Base-by-base conservation (phyloP, 441 rosid genomes). In the Corymbia calophylla region DNA sequence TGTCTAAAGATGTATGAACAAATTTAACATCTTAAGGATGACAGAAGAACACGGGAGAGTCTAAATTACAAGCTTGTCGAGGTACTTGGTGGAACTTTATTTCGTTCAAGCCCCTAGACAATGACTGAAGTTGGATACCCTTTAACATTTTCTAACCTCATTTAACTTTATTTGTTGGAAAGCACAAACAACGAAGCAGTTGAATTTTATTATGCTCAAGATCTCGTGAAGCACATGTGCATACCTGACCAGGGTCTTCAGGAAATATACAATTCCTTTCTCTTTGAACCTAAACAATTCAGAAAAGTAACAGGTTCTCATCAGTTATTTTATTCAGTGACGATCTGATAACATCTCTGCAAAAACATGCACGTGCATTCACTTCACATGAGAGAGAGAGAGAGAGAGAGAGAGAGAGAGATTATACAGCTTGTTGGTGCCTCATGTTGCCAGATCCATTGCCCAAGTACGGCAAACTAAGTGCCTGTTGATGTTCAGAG, bases 241-340 rank as follows among this genome's bases (percentile, higher is more conserved):
- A 39, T 73, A 96, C 99, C 97, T 96, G 98, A 93, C 98, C 99
- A 91, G 98, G 98, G 91, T 97, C 99, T 91, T 97, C 99, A 89
- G 99, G 99, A 94, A 97, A 97, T 89, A 95, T 92, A 92, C 96
- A 93, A 91, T 93, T 94, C 93, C 95, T 93, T 89, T 97, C 97
- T 60, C 97, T 98, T 93, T 93, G 96, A 90, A 96, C 97, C 99
- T 97, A 94, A 86, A 88, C 86, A 88, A 89, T 82, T 86, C 56
- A 35, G 31, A 27, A 44, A 44, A 49, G 90, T 86, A 91, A 87
- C 90, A 89, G 92, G 88, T 81, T 64, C 44, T 70, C 81, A 32
- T 68, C 80, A 70, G 27, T 70, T 70, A 70, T 73, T 70, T 49
- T 73, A 21, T 39, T 73, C 48, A 73, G 49, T 73, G 39, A 68